Evolutionary conservation across 202 grass and related monocot genomes (phyloP).

Genomic region (Brachypodium distachyon): DNA sequence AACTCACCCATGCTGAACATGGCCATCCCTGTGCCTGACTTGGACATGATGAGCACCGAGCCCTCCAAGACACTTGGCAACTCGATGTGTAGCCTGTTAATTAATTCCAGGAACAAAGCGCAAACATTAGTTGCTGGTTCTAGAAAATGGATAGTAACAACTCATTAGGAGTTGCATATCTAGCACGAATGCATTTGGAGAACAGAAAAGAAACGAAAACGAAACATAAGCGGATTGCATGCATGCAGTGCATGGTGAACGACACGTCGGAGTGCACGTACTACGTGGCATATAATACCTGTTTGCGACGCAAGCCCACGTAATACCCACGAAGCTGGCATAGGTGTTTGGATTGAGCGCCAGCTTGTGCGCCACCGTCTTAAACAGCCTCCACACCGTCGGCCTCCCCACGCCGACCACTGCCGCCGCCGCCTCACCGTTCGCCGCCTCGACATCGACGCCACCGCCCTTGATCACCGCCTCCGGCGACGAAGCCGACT

Average conservation of each 20-base stretch:
- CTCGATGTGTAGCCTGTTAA: slow-evolving; percentile 57
- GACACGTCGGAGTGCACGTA: slow-evolving; percentile 26
- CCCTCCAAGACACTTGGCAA: slow-evolving; percentile 66
- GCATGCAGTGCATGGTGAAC: slow-evolving; percentile 16
- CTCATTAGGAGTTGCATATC: not conserved
- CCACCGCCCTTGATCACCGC: too few species aligned
- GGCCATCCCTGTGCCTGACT: slow-evolving; percentile 83
- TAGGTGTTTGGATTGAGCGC: slow-evolving; percentile 73
- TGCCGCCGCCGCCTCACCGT: not conserved
- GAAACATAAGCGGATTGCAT: not conserved
- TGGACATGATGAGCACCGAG: slow-evolving; percentile 88
- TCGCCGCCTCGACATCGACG: not conserved
- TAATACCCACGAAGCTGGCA: slow-evolving; percentile 74
- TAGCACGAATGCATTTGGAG: not conserved
- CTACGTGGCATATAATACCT: slow-evolving; percentile 43
- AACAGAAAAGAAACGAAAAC: not conserved
- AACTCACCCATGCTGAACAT: slow-evolving; percentile 97
- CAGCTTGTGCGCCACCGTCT: slow-evolving; percentile 77
- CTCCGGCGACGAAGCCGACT: too few species aligned
- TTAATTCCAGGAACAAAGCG: not conserved
- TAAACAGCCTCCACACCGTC: slow-evolving; percentile 56
- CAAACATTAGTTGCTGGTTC: not conserved
- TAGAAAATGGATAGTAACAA: not conserved
- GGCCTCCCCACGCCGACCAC: slow-evolving; percentile 28
- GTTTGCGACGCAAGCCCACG: slow-evolving; percentile 67